These are phyloP conservation scores for Sarcomyxa edulis DNA, from an alignment of 768 basidiomycete species.

Conservation along the genomic window DNA sequence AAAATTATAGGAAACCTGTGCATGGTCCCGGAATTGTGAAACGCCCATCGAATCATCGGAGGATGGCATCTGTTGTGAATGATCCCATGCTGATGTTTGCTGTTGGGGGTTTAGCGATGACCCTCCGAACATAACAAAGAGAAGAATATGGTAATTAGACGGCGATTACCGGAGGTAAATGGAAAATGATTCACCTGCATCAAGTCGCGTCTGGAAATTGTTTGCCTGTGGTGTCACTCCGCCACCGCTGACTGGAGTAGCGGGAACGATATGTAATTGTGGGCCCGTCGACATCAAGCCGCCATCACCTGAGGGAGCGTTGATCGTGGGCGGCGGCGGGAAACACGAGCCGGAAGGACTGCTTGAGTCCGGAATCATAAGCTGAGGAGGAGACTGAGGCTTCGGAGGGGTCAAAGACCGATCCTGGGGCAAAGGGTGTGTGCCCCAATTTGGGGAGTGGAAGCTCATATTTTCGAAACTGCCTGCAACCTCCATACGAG, in stretches of 20 bases:
- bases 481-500: conserved; percentile 51
- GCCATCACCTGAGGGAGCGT: conserved; percentile 56
- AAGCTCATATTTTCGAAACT: conserved; percentile 62
- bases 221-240: conserved; percentile 39
- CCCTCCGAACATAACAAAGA: not conserved
- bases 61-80: not conserved
- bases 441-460: conserved; percentile 56
- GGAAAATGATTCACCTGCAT: conserved; percentile 28
- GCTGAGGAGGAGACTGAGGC: conserved; percentile 57
- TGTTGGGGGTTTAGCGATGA: conserved; percentile 1
- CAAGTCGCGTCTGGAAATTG: conserved; percentile 47
- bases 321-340: conserved; percentile 47
- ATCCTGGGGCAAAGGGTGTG: conserved; percentile 40
- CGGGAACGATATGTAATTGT: conserved; percentile 74
- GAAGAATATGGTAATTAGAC: conserved; percentile 6
- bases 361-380: conserved; percentile 49
- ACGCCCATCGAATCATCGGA: conserved; percentile 1
- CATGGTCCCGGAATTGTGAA: not conserved
- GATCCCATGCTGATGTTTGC: conserved; percentile 5
- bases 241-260: conserved; percentile 71
- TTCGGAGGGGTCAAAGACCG: conserved; percentile 31
- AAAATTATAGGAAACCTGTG: conserved; percentile 3
- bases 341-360: conserved; percentile 15
- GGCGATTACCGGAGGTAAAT: conserved; percentile 1
- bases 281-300: conserved; percentile 45